These are phyloP conservation scores for Oropetium thomaeum DNA, from an alignment of 176 grass and related monocot species.

Conservation along the genomic window DNA sequence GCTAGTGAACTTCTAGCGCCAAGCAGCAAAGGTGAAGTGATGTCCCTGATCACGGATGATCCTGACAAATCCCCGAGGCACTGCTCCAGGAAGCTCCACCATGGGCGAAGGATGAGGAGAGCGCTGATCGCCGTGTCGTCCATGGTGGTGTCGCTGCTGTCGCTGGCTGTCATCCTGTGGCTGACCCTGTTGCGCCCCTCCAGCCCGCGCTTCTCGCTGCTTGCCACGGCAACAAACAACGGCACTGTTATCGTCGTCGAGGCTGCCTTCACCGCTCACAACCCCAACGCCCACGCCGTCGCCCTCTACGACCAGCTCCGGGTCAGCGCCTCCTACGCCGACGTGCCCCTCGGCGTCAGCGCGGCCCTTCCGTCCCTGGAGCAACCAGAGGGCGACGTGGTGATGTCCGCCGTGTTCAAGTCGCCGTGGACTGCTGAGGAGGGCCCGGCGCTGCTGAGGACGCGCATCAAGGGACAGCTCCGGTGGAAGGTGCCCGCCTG, in stretches of 20 bases:
- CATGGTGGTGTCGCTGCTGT: constrained; percentile 34
- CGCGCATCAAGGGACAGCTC: constrained; percentile 55
- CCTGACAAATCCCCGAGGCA: constrained; percentile 35
- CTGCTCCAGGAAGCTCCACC: constrained; percentile 39
- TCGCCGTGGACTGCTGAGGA: background rate
- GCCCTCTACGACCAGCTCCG: constrained; percentile 61
- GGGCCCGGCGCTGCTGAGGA: constrained; percentile 33
- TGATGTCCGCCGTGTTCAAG: constrained; percentile 35
- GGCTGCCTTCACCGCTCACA: constrained; percentile 54
- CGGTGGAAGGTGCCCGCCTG: constrained; percentile 72
- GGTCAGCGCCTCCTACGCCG: constrained; percentile 49
- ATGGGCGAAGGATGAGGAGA: background rate
- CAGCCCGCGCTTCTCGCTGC: constrained; percentile 57
- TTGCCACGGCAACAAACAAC: constrained; percentile 18
- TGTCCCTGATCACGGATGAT: constrained; percentile 47
- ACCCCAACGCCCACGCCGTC: constrained; percentile 66
- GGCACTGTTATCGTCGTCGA: constrained; percentile 30
- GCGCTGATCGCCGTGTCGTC: constrained; percentile 26
- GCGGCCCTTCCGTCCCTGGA: constrained; percentile 40
- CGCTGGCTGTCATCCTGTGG: constrained; percentile 58
- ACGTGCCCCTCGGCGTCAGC: constrained; percentile 30
- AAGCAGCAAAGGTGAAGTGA: too few relatives aligned
- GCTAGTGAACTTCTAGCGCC: too few relatives aligned
- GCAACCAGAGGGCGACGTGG: constrained; percentile 40
- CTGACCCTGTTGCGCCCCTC: constrained; percentile 65